Evolutionary conservation across 768 basidiomycete genomes (phyloP), one percentile per base, ranked within the genome.

Genomic region (Mycena capillaripes): DNA sequence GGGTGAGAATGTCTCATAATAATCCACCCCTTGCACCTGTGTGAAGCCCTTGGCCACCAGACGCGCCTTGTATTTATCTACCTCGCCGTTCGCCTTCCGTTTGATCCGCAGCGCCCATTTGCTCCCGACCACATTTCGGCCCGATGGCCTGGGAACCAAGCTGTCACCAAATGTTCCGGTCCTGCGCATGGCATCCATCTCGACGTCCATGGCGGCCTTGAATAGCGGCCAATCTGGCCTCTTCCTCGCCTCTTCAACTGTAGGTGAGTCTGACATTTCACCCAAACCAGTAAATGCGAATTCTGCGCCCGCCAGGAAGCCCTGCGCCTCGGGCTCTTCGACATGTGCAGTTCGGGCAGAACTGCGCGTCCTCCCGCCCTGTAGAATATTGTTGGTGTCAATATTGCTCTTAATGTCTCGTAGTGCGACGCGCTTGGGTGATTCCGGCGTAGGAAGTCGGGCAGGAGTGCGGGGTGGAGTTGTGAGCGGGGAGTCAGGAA

Each of bases 1-100:
- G 19, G 70, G 70, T 4, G 70, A 64, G 48, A 71, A 71, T 3
- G 62, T 71, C 36, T 83, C 76, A 12, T 61, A 75, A 66, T 77
- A 83, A 34, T 83, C 81, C 9, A 79, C 65, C 0, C 83, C 82
- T 42, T 55, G 61, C 4, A 70, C 61, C 21, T 70, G 69, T 5
- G 69, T 63, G 36, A 70, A 70, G 19, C 2, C 27, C 14, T 34
- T 36, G 3, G 69, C 61, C 16, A 70, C n/a, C n/a, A n/a, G n/a
- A n/a, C n/a, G n/a, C n/a, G n/a, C n/a, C n/a, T n/a, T n/a, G n/a
- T n/a, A n/a, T n/a, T n/a, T n/a, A n/a, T n/a, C n/a, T n/a, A n/a
- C n/a, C n/a, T n/a, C n/a, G n/a, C n/a, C n/a, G n/a, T n/a, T n/a
- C n/a, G n/a, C n/a, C n/a, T n/a, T n/a, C n/a, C n/a, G n/a, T n/a